Evolutionary conservation across 345 rosid species (phyloP).

Genomic region (Schrenkiella parvula): DNA sequence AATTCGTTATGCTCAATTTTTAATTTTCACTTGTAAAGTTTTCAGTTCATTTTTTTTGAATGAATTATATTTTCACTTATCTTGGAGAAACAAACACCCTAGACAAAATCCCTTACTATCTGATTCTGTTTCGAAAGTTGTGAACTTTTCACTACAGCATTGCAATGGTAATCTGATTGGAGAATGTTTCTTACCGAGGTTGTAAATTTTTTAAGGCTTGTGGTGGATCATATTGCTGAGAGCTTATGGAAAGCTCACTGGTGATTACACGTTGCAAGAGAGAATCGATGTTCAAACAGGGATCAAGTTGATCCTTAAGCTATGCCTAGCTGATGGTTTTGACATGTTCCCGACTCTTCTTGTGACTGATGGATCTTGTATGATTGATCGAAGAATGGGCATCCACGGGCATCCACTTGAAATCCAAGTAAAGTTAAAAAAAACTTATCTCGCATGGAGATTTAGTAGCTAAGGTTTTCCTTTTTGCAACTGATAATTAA

Average conservation of each 20-base stretch:
- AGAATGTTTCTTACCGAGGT: background rate
- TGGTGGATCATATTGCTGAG: slow-evolving; percentile 97
- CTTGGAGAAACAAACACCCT: background rate
- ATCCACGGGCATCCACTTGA: slow-evolving; percentile 98
- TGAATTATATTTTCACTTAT: background rate
- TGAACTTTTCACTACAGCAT: background rate
- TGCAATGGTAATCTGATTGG: background rate
- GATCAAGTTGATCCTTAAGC: slow-evolving; percentile 70
- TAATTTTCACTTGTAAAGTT: background rate
- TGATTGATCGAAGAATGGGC: slow-evolving; percentile 98
- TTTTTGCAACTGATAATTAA: background rate
- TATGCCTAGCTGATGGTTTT: slow-evolving; percentile 83
- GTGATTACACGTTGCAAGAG: slow-evolving; percentile 79
- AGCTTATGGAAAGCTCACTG: slow-evolving; percentile 88
- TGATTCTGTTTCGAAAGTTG: background rate
- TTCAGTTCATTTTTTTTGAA: background rate
- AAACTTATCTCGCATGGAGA: background rate
- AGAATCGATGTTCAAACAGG: slow-evolving; percentile 98
- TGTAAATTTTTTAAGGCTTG: slow-evolving; percentile 44
- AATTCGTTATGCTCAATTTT: background rate
- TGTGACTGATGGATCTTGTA: slow-evolving; percentile 95
- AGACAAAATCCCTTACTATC: background rate
- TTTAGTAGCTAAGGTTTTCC: background rate
- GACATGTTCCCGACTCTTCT: slow-evolving; percentile 96
- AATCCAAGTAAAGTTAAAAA: slow-evolving; percentile 60